Evolutionary conservation across 306 rosid genomes (phyloP).

Genomic region (Cicer chorassanicum): DNA sequence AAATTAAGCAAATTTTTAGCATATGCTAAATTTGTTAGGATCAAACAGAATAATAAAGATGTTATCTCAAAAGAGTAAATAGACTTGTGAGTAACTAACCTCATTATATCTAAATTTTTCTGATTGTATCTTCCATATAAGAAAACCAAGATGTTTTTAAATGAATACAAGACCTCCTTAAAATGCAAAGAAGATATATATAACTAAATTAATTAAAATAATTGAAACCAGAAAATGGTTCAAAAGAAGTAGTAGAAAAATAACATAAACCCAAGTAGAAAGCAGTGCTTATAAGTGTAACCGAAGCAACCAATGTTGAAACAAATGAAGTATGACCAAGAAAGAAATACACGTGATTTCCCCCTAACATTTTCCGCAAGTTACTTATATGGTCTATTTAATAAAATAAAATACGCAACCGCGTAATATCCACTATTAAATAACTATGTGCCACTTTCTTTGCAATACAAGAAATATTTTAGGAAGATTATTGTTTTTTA

Average conservation of each 20-base stretch:
- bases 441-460: slow-evolving; percentile 28
- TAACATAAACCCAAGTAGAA: slow-evolving; percentile 22
- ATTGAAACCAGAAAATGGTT: slow-evolving; percentile 31
- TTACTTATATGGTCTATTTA: slow-evolving; percentile 48
- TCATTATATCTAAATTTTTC: slow-evolving; percentile 66
- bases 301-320: slow-evolving; percentile 41
- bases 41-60: slow-evolving; percentile 18
- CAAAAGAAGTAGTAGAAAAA: slow-evolving; percentile 27
- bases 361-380: slow-evolving; percentile 56
- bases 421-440: slow-evolving; percentile 19
- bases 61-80: slow-evolving; percentile 30
- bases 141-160: slow-evolving; percentile 31
- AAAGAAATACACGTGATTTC: slow-evolving; percentile 50
- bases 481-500: neutral
- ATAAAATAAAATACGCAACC: slow-evolving; percentile 38
- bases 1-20: slow-evolving; percentile 37
- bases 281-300: slow-evolving; percentile 32
- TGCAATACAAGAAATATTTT: slow-evolving; percentile 27
- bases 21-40: slow-evolving; percentile 11
- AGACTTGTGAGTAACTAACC: slow-evolving; percentile 73
- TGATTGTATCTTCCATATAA: slow-evolving; percentile 49
- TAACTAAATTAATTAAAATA: slow-evolving; percentile 24
- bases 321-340: slow-evolving; percentile 45
- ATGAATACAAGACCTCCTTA: slow-evolving; percentile 46
- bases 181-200: slow-evolving; percentile 43